phyloP scores from a whole-genome alignment of 805 yeast species.

The Saturnispora ahearnii region DNA sequence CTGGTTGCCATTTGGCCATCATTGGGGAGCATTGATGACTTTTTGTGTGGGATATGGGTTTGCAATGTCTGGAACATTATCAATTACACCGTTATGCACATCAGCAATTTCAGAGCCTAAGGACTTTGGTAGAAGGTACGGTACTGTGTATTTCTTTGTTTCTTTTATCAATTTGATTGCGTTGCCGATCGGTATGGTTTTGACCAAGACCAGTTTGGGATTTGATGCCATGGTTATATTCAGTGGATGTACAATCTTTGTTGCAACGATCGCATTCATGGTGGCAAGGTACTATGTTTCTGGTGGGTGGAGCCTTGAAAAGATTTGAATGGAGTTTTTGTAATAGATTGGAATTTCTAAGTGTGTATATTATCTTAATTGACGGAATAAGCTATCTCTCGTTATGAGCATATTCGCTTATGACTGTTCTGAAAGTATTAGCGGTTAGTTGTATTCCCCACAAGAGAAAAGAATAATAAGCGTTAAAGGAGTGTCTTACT shows the following conservation, averaged over 20 bases:
- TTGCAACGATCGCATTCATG: slow-evolving; percentile 16
- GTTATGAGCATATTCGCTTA: background rate
- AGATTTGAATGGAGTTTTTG: no score
- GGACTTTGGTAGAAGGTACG: slow-evolving; percentile 66
- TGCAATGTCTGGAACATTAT: slow-evolving; percentile 50
- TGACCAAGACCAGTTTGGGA: slow-evolving; percentile 25
- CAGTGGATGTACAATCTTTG: slow-evolving; percentile 23
- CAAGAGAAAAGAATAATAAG: background rate
- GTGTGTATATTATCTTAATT: no score
- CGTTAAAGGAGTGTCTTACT: background rate
- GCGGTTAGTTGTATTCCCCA: background rate
- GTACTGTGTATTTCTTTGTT: slow-evolving; percentile 50
- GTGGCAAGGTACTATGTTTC: slow-evolving; percentile 19
- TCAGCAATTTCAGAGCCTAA: slow-evolving; percentile 51
- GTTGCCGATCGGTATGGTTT: slow-evolving; percentile 36
- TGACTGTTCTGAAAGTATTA: background rate
- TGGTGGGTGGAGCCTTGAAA: slow-evolving; percentile 8
- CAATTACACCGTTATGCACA: slow-evolving; percentile 60
- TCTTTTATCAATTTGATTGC: slow-evolving; percentile 36
- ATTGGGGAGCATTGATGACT: slow-evolving; percentile 34
- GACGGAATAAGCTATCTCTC: background rate
- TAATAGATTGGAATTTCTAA: no score
- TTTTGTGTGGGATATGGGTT: slow-evolving; percentile 53
- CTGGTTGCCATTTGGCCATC: slow-evolving; percentile 61
- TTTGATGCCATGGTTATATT: slow-evolving; percentile 26